phyloP scores from a whole-genome alignment of 2,329 filamentous ascomycete genomes.

The Fonsecaea monophora region DNA sequence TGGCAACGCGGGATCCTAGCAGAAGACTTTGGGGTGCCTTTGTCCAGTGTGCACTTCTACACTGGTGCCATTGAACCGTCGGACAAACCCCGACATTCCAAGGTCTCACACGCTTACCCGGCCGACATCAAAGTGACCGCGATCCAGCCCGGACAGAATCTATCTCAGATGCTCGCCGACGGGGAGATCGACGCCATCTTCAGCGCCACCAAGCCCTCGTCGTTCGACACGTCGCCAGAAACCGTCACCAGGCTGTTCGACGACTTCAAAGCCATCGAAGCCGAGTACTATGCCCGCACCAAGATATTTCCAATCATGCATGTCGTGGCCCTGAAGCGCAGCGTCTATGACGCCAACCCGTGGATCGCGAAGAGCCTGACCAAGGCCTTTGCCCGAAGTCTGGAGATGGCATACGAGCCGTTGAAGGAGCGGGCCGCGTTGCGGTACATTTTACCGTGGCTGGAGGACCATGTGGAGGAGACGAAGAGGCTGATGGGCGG shows the following conservation, averaged over 20 bases:
- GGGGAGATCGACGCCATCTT: slow-evolving; percentile 39
- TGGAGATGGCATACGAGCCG: slow-evolving; percentile 37
- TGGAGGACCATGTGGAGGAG: slow-evolving; percentile 36
- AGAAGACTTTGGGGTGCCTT: slow-evolving; percentile 36
- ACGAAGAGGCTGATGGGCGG: slow-evolving; percentile 25
- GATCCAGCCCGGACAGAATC: slow-evolving; percentile 25
- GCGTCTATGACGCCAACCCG: slow-evolving; percentile 36
- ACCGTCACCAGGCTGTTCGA: slow-evolving; percentile 30
- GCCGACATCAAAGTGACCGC: slow-evolving; percentile 20
- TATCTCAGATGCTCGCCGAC: slow-evolving; percentile 36
- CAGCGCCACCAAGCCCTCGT: slow-evolving; percentile 36
- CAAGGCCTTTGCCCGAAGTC: slow-evolving; percentile 33
- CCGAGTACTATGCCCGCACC: slow-evolving; percentile 34
- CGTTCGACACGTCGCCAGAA: slow-evolving; percentile 28
- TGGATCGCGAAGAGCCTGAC: slow-evolving; percentile 38
- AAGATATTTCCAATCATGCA: slow-evolving; percentile 40
- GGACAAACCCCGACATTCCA: slow-evolving; percentile 22
- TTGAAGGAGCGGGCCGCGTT: slow-evolving; percentile 32
- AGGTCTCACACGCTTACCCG: slow-evolving; percentile 43
- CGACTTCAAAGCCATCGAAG: slow-evolving; percentile 37
- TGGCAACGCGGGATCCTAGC: slow-evolving; percentile 37
- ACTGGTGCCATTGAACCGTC: slow-evolving; percentile 21
- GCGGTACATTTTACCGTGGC: slow-evolving; percentile 39
- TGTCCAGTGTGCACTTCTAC: slow-evolving; percentile 29
- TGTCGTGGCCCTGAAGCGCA: slow-evolving; percentile 34